Evolutionary conservation across 106 monocot genomes (phyloP), one percentile per base, ranked within the genome.

Genomic region (Dendrobium officinale): DNA sequence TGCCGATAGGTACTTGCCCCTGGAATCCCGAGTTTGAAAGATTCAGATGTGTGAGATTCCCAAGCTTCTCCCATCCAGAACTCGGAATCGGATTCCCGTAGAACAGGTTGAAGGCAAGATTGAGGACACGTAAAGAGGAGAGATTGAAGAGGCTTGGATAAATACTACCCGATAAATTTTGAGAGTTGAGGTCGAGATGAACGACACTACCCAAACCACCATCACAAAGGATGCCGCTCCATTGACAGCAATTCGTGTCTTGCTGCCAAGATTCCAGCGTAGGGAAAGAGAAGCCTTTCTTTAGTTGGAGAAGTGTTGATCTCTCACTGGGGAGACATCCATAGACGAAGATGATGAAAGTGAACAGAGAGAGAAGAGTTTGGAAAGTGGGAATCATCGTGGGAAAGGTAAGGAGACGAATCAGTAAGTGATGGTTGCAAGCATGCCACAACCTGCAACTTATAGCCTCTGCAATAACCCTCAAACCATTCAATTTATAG

Each of bases 151-250:
- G 84, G 31, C 75, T 40, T 18, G 29, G 0, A 77, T 67, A 27
- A 37, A 92, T 22, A 7, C 5, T 49, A 56, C 89, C 84, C 33
- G 83, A 78, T 31, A 92, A 26, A 59, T 16, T 22, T 10, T 61
- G 79, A 64, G n/a, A 37, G 78, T 72, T 72, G 72, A 93, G 93
- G 49, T 93, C 83, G 43, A 93, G 90, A n/a, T 29, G 72, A 49
- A 76, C 85, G 75, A 93, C 86, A 47, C 18, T 47, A 37, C 70
- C 79, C 0, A 37, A 70, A 70, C 31, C 37, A 37, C 33, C 2
- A 42, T 86, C 77, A 61, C 93, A 93, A 5, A 66, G 72, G 27
- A 93, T 81, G n/a, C 93, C 88, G 1, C 68, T 68, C 93, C 93
- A 93, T 33, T 1, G 72, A 81, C 93, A 93, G 41, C 89, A 89